Percentiles rank a stretch among this genome's conserved stretches.
Evolutionary conservation across 768 basidiomycete genomes (phyloP).

Genomic region (Kwoniella pini): DNA sequence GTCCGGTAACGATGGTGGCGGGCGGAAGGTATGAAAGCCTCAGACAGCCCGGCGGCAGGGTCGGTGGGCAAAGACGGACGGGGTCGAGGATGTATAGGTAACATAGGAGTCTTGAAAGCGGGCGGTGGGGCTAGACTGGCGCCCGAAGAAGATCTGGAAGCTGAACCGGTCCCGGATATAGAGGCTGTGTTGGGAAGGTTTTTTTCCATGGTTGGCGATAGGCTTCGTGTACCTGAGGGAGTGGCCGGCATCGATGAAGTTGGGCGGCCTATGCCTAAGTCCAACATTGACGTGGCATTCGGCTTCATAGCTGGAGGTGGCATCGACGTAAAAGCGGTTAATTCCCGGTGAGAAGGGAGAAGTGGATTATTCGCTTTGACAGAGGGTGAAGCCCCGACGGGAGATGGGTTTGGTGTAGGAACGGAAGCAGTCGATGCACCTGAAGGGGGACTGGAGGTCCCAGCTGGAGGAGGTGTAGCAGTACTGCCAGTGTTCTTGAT

Average conservation of each 20-base stretch:
- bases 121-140: constrained; percentile 32
- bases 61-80: constrained; percentile 41
- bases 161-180: neutral
- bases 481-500: constrained; percentile 37
- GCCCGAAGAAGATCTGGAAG: neutral
- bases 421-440: constrained; percentile 23
- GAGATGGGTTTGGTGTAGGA: constrained; percentile 34
- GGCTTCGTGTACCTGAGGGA: constrained; percentile 37
- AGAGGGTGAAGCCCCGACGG: constrained; percentile 14
- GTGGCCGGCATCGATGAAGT: constrained; percentile 35
- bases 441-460: constrained; percentile 18
- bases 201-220: constrained; percentile 33
- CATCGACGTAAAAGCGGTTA: constrained; percentile 20
- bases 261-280: constrained; percentile 30
- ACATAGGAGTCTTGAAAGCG: constrained; percentile 28
- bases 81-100: constrained; percentile 19
- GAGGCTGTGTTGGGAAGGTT: neutral
- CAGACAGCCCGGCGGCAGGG: constrained; percentile 23
- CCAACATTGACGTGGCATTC: constrained; percentile 1
- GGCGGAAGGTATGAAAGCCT: constrained; percentile 16
- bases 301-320: constrained; percentile 21
- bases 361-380: neutral
- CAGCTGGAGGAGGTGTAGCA: constrained; percentile 17
- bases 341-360: constrained; percentile 5
- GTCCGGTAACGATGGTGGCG: constrained; percentile 40